These are phyloP conservation scores for Vicia faba DNA, from an alignment of 306 rosid genomes.

Conservation along the genomic window DNA sequence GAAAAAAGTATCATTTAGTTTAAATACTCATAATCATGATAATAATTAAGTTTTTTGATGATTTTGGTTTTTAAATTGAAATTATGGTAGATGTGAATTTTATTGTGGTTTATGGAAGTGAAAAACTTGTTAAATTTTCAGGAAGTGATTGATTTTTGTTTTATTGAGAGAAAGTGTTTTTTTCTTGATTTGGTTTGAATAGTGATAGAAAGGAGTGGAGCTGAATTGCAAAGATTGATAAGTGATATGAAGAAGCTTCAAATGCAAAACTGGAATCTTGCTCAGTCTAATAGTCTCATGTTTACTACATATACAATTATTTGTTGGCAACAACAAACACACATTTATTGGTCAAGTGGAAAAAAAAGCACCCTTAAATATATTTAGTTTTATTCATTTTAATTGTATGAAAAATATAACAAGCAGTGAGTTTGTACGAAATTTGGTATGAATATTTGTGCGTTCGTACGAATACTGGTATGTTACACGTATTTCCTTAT, in stretches of 20 bases:
- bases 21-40: too few relatives aligned
- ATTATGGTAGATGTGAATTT: not conserved
- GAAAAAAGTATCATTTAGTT: slow-evolving; percentile 70
- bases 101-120: too few relatives aligned
- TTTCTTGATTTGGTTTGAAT: slow-evolving; percentile 45
- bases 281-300: slow-evolving; percentile 78
- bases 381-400: too few relatives aligned
- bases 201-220: slow-evolving; percentile 69
- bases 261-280: slow-evolving; percentile 79
- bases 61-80: not conserved
- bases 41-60: too few relatives aligned
- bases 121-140: not conserved
- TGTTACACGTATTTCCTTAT: too few relatives aligned
- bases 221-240: slow-evolving; percentile 63
- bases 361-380: too few relatives aligned
- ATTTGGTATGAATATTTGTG: too few relatives aligned
- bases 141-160: not conserved
- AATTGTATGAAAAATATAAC: too few relatives aligned
- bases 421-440: too few relatives aligned
- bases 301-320: not conserved
- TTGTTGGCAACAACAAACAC: too few relatives aligned
- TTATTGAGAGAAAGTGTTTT: not conserved
- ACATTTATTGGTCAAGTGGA: too few relatives aligned
- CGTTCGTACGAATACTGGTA: too few relatives aligned
- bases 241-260: slow-evolving; percentile 70